Percentiles rank a stretch among this genome's conserved stretches.
phyloP scores from a whole-genome alignment of 2,329 filamentous ascomycete genomes.

The Fusarium caatingaense region DNA sequence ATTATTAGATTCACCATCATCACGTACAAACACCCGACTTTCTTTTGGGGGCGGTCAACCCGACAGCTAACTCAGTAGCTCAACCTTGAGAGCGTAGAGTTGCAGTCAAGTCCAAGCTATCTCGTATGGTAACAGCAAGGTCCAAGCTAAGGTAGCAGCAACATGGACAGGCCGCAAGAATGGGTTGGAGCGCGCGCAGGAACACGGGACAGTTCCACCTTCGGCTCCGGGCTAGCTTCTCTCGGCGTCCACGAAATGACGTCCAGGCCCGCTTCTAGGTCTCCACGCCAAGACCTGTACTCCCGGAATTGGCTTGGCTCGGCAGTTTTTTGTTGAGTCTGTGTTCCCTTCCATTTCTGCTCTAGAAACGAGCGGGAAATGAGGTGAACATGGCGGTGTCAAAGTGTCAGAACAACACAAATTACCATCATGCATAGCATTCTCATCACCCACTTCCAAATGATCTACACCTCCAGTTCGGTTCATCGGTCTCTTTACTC shows the following conservation, averaged over 20 bases:
- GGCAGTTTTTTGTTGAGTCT: constrained; percentile 19
- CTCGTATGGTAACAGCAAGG: background rate
- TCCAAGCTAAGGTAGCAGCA: background rate
- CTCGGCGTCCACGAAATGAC: constrained; percentile 19
- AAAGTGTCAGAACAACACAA: background rate
- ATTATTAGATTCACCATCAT: background rate
- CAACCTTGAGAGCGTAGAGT: background rate
- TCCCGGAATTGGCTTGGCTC: constrained; percentile 6
- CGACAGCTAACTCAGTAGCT: background rate
- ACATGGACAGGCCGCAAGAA: background rate
- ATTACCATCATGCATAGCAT: background rate
- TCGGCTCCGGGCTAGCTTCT: constrained; percentile 1
- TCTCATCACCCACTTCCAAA: background rate
- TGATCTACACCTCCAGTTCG: background rate
- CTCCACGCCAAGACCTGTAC: background rate
- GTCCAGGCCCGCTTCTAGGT: constrained; percentile 1
- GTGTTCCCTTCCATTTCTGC: background rate
- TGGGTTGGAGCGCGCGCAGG: background rate
- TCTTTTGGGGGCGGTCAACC: background rate
- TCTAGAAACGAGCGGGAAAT: background rate
- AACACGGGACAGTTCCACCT: constrained; percentile 4
- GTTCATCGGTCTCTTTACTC: background rate
- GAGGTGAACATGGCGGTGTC: background rate
- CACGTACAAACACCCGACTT: background rate
- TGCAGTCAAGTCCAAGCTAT: background rate